Evolutionary conservation across 2,329 filamentous ascomycete species (phyloP).

Genomic region (Pyrenophora graminea): DNA sequence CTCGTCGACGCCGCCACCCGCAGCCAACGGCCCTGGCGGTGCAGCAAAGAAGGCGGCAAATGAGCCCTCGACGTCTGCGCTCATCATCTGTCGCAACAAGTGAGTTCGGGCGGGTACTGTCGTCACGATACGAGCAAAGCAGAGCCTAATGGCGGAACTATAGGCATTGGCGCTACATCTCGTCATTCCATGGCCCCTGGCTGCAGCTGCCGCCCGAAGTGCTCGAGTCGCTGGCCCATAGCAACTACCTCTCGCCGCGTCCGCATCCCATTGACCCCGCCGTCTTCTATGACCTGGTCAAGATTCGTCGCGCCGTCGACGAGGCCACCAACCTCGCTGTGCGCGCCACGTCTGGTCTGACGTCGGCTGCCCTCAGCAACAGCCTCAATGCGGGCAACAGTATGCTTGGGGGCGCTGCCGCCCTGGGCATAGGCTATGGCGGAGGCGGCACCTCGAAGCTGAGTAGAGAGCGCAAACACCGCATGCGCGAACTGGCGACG

Average conservation of each 20-base stretch:
- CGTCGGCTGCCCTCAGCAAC: constrained; percentile 66
- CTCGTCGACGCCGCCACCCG: constrained; percentile 9
- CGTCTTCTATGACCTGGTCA: constrained; percentile 81
- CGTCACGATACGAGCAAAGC: constrained; percentile 4
- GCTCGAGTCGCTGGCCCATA: constrained; percentile 76
- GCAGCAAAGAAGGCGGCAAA: constrained; percentile 12
- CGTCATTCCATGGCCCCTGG: constrained; percentile 82
- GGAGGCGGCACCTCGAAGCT: constrained; percentile 65
- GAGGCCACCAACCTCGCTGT: constrained; percentile 79
- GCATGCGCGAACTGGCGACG: constrained; percentile 79
- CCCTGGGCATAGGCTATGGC: constrained; percentile 61
- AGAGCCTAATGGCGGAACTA: constrained; percentile 14
- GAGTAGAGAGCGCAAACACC: constrained; percentile 75
- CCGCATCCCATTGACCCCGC: constrained; percentile 79
- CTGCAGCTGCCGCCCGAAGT: constrained; percentile 77
- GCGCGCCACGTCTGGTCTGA: constrained; percentile 73
- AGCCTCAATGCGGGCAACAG: constrained; percentile 57
- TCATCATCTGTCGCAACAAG: constrained; percentile 52
- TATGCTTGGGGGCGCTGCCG: constrained; percentile 56
- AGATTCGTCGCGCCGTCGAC: constrained; percentile 78
- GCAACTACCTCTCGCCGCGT: constrained; percentile 76
- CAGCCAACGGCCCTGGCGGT: constrained; percentile 3
- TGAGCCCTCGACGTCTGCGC: constrained; percentile 31
- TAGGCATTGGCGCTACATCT: constrained; percentile 86
- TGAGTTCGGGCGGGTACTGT: constrained; percentile 37